A percentile compares a stretch with the other conserved stretches of the same genome.
Evolutionary conservation across 2,329 filamentous ascomycete species (phyloP).

Genomic region (Colletotrichum sidae): DNA sequence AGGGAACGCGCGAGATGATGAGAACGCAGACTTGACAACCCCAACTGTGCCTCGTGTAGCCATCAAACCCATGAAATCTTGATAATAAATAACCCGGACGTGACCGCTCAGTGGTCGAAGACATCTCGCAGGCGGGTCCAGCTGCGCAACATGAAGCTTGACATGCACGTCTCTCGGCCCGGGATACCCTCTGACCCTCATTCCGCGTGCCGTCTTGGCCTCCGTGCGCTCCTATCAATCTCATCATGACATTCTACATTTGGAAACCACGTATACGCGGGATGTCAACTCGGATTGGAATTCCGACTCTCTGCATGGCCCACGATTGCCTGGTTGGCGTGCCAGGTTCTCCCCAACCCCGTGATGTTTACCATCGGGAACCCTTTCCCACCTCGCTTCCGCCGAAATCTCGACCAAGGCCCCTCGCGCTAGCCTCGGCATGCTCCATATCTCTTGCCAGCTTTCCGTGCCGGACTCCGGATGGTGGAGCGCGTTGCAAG

Average conservation of each 20-base stretch:
- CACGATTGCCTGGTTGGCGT: background rate
- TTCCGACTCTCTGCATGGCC: background rate
- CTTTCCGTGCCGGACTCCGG: constrained; percentile 23
- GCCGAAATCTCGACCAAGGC: background rate
- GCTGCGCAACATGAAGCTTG: constrained; percentile 14
- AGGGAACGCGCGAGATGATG: too few relatives aligned
- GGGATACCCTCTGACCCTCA: background rate
- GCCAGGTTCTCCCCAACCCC: too few relatives aligned
- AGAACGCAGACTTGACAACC: too few relatives aligned
- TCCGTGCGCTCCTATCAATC: background rate
- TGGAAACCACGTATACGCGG: too few relatives aligned
- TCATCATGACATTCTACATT: too few relatives aligned
- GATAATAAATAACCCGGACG: background rate
- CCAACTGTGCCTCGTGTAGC: too few relatives aligned
- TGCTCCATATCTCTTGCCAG: constrained; percentile 8
- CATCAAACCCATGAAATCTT: background rate
- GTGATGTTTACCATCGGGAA: background rate
- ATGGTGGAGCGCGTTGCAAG: background rate
- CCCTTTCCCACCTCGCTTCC: background rate
- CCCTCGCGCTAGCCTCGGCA: background rate
- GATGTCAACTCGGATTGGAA: background rate
- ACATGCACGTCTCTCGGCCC: constrained; percentile 13
- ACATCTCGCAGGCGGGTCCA: constrained; percentile 7
- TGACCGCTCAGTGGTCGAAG: background rate
- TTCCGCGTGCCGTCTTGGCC: constrained; percentile 18